phyloP scores from a whole-genome alignment of 371 early-diverging fungal genomes.

The Mortierella sp. region DNA sequence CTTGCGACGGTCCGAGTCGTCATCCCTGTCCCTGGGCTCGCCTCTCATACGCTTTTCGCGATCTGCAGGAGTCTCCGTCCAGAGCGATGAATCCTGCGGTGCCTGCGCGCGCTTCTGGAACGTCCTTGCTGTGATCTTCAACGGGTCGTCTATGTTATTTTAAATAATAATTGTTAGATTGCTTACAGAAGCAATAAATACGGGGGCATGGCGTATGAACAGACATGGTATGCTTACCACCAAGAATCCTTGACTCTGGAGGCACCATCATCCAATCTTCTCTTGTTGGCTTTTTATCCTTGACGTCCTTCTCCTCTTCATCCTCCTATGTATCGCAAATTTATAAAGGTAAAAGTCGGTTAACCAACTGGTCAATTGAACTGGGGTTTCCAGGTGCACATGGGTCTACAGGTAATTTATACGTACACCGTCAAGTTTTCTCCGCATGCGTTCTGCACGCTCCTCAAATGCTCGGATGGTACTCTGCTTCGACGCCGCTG shows the following conservation, averaged over 20 bases:
- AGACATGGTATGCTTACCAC: slow-evolving; percentile 49
- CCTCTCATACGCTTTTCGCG: slow-evolving; percentile 56
- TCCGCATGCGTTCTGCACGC: slow-evolving; percentile 35
- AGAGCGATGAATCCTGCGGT: slow-evolving; percentile 62
- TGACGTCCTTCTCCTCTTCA: slow-evolving; percentile 21
- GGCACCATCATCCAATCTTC: slow-evolving; percentile 82
- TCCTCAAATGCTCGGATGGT: slow-evolving; percentile 38
- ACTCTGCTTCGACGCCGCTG: slow-evolving; percentile 38
- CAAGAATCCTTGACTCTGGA: slow-evolving; percentile 69
- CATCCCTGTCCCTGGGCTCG: slow-evolving; percentile 21
- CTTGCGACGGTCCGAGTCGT: slow-evolving; percentile 18
- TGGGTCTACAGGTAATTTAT: not conserved
- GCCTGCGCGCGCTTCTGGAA: slow-evolving; percentile 49
- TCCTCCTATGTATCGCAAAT: slow-evolving; percentile 39
- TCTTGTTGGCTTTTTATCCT: slow-evolving; percentile 59
- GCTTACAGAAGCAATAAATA: not conserved
- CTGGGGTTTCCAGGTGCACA: not conserved
- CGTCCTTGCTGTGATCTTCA: slow-evolving; percentile 56
- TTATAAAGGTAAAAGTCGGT: slow-evolving; percentile 20
- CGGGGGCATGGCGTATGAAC: not conserved
- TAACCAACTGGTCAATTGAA: slow-evolving; percentile 52
- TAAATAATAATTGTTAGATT: not conserved
- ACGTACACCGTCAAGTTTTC: slow-evolving; percentile 39
- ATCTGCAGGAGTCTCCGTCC: slow-evolving; percentile 78
- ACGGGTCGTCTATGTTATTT: slow-evolving; percentile 30